Evolutionary conservation across 2,329 filamentous ascomycete species (phyloP).

Genomic region (Fusarium equiseti): DNA sequence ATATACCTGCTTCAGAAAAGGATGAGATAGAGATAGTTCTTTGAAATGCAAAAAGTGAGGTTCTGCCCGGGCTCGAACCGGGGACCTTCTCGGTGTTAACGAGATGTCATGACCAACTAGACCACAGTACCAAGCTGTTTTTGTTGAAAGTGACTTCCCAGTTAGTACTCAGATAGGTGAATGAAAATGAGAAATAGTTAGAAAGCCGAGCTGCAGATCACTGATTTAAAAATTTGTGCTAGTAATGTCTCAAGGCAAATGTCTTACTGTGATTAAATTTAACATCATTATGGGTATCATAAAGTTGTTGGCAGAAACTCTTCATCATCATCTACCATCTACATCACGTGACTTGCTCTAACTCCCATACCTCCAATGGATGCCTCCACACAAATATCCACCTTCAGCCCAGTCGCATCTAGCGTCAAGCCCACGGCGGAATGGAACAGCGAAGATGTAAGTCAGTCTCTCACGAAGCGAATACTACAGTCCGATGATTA

Average conservation of each 20-base stretch:
- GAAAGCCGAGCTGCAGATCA: too few species aligned
- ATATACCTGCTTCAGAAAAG: rapidly evolving
- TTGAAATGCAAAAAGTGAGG: background rate
- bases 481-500: background rate
- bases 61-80: background rate
- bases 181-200: too few species aligned
- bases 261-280: too few species aligned
- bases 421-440: background rate
- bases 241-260: too few species aligned
- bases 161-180: too few species aligned
- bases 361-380: background rate
- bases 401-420: background rate
- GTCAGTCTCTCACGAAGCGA: background rate
- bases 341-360: background rate
- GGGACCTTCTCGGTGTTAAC: background rate
- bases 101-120: background rate
- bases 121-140: background rate
- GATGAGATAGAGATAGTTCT: background rate
- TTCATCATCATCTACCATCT: too few species aligned
- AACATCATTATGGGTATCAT: too few species aligned
- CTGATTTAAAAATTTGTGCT: rapidly evolving
- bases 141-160: too few species aligned
- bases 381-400: background rate
- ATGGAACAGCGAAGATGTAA: background rate
- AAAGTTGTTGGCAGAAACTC: too few species aligned